Percentiles rank a stretch among this genome's conserved stretches.
phyloP scores from a whole-genome alignment of 305 asterid species.

The Fraxinus velutina region DNA sequence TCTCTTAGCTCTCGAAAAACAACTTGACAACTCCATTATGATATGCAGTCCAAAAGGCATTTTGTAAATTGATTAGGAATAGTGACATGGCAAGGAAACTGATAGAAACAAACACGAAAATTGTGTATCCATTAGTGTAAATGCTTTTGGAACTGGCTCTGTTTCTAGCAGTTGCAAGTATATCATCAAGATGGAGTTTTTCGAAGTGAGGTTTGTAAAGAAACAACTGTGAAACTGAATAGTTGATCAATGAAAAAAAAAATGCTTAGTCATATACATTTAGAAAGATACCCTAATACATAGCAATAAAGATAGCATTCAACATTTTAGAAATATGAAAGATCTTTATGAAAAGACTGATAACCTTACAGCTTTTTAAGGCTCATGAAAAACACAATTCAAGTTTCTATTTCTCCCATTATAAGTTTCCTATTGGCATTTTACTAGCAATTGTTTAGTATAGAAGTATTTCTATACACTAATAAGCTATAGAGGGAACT shows the following conservation, averaged over 20 bases:
- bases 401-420: neutral
- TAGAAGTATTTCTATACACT: neutral
- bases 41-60: neutral
- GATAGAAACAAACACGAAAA: neutral
- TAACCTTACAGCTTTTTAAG: neutral
- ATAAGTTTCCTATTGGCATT: neutral
- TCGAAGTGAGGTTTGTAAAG: neutral
- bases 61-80: neutral
- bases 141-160: neutral
- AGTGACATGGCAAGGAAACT: neutral
- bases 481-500: neutral
- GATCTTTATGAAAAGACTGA: neutral
- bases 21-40: neutral
- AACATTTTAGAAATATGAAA: neutral
- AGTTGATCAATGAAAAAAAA: neutral
- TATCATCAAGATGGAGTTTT: neutral
- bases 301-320: neutral
- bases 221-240: neutral
- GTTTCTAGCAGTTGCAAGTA: neutral
- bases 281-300: neutral
- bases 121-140: neutral
- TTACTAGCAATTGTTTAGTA: neutral
- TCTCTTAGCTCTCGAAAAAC: neutral
- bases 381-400: neutral
- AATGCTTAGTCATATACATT: neutral